Conservation (phyloP, 768 basidiomycete species). For the Hortiboletus flavorubellus region DNA sequence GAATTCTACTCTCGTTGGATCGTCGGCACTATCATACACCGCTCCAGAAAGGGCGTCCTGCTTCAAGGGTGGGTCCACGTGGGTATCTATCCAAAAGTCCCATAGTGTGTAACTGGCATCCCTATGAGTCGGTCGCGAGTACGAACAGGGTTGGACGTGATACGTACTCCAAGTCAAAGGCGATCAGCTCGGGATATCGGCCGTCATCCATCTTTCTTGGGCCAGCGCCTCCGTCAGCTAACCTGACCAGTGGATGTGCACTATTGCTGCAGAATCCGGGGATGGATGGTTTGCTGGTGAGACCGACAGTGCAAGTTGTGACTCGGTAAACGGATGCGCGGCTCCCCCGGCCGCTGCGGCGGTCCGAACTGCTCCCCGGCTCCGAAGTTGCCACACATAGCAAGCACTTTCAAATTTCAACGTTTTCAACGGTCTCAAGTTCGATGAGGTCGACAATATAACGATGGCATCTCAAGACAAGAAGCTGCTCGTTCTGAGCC, state of each 20-base stretch:
- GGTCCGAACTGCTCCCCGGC: too few species aligned
- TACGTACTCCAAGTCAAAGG: constrained; percentile 78
- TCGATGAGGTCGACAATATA: too few species aligned
- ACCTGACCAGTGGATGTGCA: not conserved
- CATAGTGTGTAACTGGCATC: constrained; percentile 72
- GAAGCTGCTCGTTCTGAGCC: too few species aligned
- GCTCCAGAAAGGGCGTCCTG: constrained; percentile 33
- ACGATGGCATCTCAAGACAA: too few species aligned
- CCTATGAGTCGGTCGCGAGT: not conserved
- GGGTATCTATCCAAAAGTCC: constrained; percentile 85
- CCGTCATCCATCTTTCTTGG: constrained; percentile 17
- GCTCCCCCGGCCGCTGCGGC: too few species aligned
- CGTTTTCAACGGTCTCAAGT: too few species aligned
- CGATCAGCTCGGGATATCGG: constrained; percentile 59
- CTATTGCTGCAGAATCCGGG: too few species aligned
- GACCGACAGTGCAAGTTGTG: not conserved
- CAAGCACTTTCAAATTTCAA: too few species aligned
- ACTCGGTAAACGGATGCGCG: too few species aligned
- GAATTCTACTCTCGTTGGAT: constrained; percentile 49
- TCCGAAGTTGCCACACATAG: too few species aligned
- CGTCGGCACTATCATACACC: constrained; percentile 23
- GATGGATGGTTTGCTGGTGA: not conserved
- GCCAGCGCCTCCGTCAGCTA: not conserved
- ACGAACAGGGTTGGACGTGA: constrained; percentile 1
- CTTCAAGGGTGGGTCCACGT: constrained; percentile 58